phyloP scores from a whole-genome alignment of 257 asterid species.

The Solanum chilense region DNA sequence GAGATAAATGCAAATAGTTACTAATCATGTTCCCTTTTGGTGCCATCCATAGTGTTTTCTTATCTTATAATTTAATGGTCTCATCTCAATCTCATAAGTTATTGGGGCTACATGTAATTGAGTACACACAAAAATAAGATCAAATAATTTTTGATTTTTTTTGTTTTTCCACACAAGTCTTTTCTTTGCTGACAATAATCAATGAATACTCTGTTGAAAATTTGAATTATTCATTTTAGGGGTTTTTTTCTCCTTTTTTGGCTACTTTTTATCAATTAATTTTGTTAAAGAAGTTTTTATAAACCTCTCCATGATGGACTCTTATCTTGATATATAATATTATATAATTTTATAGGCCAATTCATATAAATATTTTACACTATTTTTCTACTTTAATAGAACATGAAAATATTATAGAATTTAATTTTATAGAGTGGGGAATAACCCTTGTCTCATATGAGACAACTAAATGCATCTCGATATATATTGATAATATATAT shows the following conservation, averaged over 20 bases:
- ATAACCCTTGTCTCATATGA: no score
- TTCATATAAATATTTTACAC: not conserved
- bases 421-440: no score
- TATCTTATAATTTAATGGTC: not conserved
- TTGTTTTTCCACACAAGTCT: not conserved
- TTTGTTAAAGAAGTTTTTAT: not conserved
- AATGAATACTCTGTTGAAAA: not conserved
- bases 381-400: not conserved
- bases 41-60: not conserved
- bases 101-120: not conserved
- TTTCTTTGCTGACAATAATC: not conserved
- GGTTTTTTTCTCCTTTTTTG: not conserved
- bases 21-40: not conserved
- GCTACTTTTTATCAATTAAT: not conserved
- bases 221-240: not conserved
- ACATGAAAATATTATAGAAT: no score
- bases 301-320: not conserved
- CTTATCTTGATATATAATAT: not conserved
- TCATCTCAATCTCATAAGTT: not conserved
- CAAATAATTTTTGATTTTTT: not conserved
- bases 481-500: no score
- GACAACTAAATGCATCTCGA: no score
- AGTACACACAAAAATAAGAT: not conserved
- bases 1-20: not conserved
- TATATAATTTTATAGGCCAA: not conserved